phyloP scores from a whole-genome alignment of 2,329 filamentous ascomycete genomes.

The Madurella mycetomatis region DNA sequence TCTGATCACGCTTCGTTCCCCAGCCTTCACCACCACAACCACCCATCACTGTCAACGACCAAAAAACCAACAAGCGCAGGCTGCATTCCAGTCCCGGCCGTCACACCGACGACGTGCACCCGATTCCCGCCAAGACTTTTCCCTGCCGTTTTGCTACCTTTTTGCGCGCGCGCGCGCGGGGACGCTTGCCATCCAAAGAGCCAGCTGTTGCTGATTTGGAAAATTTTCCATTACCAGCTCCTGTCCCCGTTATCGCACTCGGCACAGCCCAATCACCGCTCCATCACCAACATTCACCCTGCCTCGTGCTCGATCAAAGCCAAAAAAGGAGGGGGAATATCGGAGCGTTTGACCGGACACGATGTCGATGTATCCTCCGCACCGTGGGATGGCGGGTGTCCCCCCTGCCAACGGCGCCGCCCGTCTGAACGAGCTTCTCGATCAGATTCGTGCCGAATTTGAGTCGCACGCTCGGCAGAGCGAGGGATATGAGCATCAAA shows the following conservation, averaged over 20 bases:
- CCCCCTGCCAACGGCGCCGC: constrained; percentile 51
- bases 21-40: constrained; percentile 1
- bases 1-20: constrained; percentile 6
- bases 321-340: background rate
- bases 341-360: constrained; percentile 12
- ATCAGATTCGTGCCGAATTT: constrained; percentile 86
- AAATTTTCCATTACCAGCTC: background rate
- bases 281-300: background rate
- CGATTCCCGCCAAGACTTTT: constrained; percentile 17
- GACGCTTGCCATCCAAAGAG: background rate
- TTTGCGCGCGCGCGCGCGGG: constrained; percentile 3
- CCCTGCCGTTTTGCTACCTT: background rate
- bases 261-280: background rate
- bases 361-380: constrained; percentile 81
- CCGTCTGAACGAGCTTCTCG: constrained; percentile 86
- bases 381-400: constrained; percentile 74
- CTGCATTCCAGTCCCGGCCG: background rate
- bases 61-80: background rate
- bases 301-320: background rate
- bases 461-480: constrained; percentile 76
- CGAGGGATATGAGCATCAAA: constrained; percentile 87
- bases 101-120: constrained; percentile 12
- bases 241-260: constrained; percentile 1
- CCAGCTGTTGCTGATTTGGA: background rate
- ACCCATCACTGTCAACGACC: background rate